A percentile compares a stretch with the other conserved stretches of the same genome.
Evolutionary conservation across 768 basidiomycete genomes (phyloP).

Genomic region (Infundibulicybe gibba): DNA sequence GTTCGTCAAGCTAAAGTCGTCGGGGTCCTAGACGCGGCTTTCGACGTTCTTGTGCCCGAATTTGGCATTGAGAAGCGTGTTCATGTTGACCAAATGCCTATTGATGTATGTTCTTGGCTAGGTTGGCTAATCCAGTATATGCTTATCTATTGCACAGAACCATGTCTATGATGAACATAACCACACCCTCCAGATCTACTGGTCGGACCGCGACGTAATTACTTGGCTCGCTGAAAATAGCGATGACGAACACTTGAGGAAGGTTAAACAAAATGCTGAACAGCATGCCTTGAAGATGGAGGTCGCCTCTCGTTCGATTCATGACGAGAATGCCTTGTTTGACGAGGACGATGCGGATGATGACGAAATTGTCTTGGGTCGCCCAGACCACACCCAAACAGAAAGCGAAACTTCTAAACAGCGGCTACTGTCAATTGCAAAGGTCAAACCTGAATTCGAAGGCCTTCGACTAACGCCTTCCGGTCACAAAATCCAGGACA

Average conservation of each 20-base stretch:
- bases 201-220: conserved; percentile 93
- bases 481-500: conserved; percentile 95
- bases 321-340: conserved; percentile 86
- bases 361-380: conserved; percentile 60
- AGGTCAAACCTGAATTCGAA: conserved; percentile 77
- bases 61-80: conserved; percentile 99
- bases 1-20: conserved; percentile 94
- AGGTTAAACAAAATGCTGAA: conserved; percentile 90
- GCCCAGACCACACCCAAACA: conserved; percentile 19
- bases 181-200: conserved; percentile 91
- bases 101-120: conserved; percentile 60
- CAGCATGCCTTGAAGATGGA: conserved; percentile 92
- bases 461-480: conserved; percentile 67
- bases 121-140: not conserved
- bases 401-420: conserved; percentile 71
- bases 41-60: conserved; percentile 94
- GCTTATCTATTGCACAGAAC: conserved; percentile 50
- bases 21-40: conserved; percentile 95
- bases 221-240: conserved; percentile 93
- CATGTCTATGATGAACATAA: conserved; percentile 95
- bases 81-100: conserved; percentile 98
- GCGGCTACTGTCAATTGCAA: conserved; percentile 70
- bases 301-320: conserved; percentile 77
- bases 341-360: conserved; percentile 85
- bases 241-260: conserved; percentile 93